Conservation (phyloP, 148 eudicot species). For the Salicornia ramosissima region DNA sequence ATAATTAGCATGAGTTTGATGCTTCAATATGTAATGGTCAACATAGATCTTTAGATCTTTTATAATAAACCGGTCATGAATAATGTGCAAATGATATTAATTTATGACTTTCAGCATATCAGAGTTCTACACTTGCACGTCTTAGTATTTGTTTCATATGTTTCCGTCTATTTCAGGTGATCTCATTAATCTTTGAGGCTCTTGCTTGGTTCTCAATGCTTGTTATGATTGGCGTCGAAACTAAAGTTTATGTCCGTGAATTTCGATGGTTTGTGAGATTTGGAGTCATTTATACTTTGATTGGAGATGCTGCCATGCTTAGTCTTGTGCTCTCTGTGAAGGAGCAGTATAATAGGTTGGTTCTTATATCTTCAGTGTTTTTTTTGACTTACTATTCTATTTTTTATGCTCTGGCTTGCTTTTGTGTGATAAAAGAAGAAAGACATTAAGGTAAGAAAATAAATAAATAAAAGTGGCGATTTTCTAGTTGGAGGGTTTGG, state of each 20-base stretch:
- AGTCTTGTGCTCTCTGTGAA: slow-evolving; percentile 67
- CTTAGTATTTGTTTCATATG: not conserved
- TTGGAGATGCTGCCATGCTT: slow-evolving; percentile 76
- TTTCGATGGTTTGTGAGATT: slow-evolving; percentile 82
- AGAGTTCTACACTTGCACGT: not conserved
- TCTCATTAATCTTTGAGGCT: slow-evolving; percentile 59
- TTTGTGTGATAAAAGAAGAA: too few relatives aligned
- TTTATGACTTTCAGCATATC: too few relatives aligned
- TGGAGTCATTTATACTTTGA: slow-evolving; percentile 70
- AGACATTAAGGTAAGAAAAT: too few relatives aligned
- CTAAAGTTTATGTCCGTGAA: slow-evolving; percentile 73
- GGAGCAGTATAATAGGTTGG: slow-evolving; percentile 66
- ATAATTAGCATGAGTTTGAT: too few relatives aligned
- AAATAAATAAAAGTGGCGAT: too few relatives aligned
- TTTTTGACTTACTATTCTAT: not conserved
- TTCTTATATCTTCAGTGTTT: slow-evolving; percentile 10
- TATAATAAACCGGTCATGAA: too few relatives aligned
- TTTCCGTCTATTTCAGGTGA: slow-evolving; percentile 43
- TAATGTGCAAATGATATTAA: too few relatives aligned
- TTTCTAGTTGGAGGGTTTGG: too few relatives aligned
- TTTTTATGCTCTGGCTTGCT: too few relatives aligned
- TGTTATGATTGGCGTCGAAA: slow-evolving; percentile 71
- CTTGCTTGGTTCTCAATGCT: slow-evolving; percentile 82
- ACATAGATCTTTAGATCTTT: too few relatives aligned
- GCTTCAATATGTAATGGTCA: too few relatives aligned